phyloP scores from a whole-genome alignment of 176 grass and related monocot species.

The Dactylis glomerata region DNA sequence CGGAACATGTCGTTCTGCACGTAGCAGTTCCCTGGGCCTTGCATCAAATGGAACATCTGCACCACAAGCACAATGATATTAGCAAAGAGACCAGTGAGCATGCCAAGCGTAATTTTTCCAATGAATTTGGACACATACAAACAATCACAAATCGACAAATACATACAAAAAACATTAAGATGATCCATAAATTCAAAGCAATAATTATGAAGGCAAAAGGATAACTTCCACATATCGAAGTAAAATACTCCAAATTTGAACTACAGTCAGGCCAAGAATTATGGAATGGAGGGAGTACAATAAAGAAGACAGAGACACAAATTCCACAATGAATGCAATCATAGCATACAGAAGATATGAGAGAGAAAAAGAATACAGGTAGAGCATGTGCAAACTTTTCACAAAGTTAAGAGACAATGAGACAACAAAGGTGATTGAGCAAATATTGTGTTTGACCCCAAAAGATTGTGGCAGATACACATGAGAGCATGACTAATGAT shows the following conservation, averaged over 20 bases:
- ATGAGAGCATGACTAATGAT: background rate
- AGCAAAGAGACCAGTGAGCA: background rate
- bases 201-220: background rate
- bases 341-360: background rate
- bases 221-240: background rate
- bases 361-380: background rate
- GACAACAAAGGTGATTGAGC: background rate
- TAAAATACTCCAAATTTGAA: too few relatives aligned
- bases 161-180: background rate
- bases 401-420: background rate
- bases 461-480: background rate
- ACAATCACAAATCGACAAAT: background rate
- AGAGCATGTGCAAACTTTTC: background rate
- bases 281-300: too few relatives aligned
- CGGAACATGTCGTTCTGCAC: constrained; percentile 69
- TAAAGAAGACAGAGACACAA: background rate
- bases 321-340: background rate
- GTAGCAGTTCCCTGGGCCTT: constrained; percentile 49
- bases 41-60: constrained; percentile 71
- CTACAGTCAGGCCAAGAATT: too few relatives aligned
- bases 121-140: background rate
- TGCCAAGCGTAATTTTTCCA: background rate
- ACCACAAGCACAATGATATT: background rate
- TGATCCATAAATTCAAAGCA: background rate
- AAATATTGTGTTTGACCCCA: background rate